These are phyloP conservation scores for Phytophthora pistaciae DNA, from an alignment of 352 stramenopile genomes.

Conservation along the genomic window DNA sequence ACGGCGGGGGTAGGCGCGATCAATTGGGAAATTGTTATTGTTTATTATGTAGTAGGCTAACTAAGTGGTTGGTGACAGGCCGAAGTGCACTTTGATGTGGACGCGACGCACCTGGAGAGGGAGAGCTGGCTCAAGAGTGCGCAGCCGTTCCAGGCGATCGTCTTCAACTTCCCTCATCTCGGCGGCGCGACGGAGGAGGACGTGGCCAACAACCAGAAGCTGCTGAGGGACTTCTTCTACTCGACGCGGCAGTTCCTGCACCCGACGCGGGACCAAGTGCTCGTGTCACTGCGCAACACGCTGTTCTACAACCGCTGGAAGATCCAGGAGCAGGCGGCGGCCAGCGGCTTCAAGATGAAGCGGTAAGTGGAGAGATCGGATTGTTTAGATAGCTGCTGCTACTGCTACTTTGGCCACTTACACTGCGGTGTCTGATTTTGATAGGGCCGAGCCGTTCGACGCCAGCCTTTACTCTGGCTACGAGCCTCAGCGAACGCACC, in stretches of 20 bases:
- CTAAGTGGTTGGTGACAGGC: conserved; percentile 35
- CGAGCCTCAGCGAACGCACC: conserved; percentile 79
- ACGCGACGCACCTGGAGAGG: conserved; percentile 72
- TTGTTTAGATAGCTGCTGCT: neutral
- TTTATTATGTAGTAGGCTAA: neutral
- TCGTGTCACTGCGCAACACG: conserved; percentile 81
- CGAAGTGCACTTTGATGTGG: conserved; percentile 70
- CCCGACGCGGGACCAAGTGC: conserved; percentile 65
- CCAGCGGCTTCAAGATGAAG: conserved; percentile 74
- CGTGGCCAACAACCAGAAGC: conserved; percentile 83
- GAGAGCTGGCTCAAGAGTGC: conserved; percentile 55
- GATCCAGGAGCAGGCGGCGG: conserved; percentile 70
- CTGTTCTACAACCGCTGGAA: conserved; percentile 90
- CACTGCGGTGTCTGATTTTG: neutral
- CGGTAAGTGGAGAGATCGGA: conserved; percentile 38
- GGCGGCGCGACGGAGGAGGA: conserved; percentile 85
- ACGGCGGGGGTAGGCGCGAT: conserved; percentile 59
- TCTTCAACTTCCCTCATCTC: conserved; percentile 91
- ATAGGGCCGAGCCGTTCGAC: conserved; percentile 73
- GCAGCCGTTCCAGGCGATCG: conserved; percentile 70
- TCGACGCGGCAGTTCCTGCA: conserved; percentile 70
- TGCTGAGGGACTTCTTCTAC: conserved; percentile 83
- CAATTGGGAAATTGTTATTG: neutral
- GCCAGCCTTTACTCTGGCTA: conserved; percentile 77
- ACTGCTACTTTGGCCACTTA: neutral